Conservation (phyloP, 129 eudicot genomes). For the Flaveria robusta region DNA sequence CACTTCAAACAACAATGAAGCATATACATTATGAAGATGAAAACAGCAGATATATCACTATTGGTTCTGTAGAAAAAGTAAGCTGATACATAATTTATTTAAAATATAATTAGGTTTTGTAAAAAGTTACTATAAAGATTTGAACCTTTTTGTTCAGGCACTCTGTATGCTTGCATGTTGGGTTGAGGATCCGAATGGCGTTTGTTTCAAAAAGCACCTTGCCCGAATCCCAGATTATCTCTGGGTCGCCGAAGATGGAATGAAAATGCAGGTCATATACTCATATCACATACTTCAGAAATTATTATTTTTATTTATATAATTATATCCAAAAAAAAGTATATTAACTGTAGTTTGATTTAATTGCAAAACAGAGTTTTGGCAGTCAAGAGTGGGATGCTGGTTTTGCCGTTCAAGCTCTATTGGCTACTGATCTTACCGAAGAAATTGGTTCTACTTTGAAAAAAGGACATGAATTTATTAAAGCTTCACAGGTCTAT, state of each 20-base stretch:
- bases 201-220: slow-evolving; percentile 82
- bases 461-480: slow-evolving; percentile 70
- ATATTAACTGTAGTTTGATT: background rate
- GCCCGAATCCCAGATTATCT: slow-evolving; percentile 84
- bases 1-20: slow-evolving; percentile 42
- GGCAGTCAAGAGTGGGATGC: slow-evolving; percentile 92
- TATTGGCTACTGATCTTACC: slow-evolving; percentile 58
- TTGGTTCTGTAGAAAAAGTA: slow-evolving; percentile 83
- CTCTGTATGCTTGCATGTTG: slow-evolving; percentile 92
- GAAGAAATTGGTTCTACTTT: slow-evolving; percentile 66
- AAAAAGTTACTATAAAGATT: background rate
- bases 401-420: slow-evolving; percentile 77
- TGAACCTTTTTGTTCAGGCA: slow-evolving; percentile 40
- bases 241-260: slow-evolving; percentile 98
- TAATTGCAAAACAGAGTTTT: slow-evolving; percentile 58
- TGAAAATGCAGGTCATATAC: slow-evolving; percentile 96
- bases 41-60: slow-evolving; percentile 73
- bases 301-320: background rate
- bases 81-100: background rate
- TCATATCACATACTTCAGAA: slow-evolving; percentile 2
- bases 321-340: background rate
- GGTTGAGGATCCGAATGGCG: slow-evolving; percentile 94
- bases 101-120: background rate
- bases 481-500: slow-evolving; percentile 82
- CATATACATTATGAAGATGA: slow-evolving; percentile 71